Conservation (phyloP, 768 basidiomycete species). For the Vararia minispora region DNA sequence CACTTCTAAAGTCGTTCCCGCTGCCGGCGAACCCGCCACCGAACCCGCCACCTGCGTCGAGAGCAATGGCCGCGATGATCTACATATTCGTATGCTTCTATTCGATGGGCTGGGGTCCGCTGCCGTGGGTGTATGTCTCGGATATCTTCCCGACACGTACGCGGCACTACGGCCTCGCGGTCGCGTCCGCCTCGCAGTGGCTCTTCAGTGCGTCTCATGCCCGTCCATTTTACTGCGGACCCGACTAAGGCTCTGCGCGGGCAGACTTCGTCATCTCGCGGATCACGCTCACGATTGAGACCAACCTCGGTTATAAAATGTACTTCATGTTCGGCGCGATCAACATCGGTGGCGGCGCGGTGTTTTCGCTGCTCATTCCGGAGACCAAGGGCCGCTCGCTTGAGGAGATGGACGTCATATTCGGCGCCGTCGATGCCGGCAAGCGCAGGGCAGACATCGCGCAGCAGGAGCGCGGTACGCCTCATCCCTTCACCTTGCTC, state of each 20-base stretch:
- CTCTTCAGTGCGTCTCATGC: slow-evolving; percentile 54
- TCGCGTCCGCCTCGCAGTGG: slow-evolving; percentile 75
- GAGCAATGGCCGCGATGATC: slow-evolving; percentile 79
- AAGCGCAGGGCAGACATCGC: slow-evolving; percentile 42
- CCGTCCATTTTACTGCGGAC: too few species aligned
- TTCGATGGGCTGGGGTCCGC: slow-evolving; percentile 79
- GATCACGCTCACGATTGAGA: slow-evolving; percentile 53
- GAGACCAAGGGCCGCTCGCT: slow-evolving; percentile 32
- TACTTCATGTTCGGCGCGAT: slow-evolving; percentile 71
- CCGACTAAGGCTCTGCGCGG: neutral
- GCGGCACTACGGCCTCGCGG: slow-evolving; percentile 66
- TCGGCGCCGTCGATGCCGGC: slow-evolving; percentile 46
- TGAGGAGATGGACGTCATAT: slow-evolving; percentile 47
- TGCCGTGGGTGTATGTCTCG: slow-evolving; percentile 49
- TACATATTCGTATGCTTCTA: slow-evolving; percentile 87
- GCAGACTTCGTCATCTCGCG: slow-evolving; percentile 65
- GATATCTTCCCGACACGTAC: slow-evolving; percentile 86
- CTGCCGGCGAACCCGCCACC: slow-evolving; percentile 26
- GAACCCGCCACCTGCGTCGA: slow-evolving; percentile 35
- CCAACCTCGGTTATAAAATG: slow-evolving; percentile 57
- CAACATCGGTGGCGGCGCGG: slow-evolving; percentile 59
- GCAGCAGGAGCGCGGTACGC: slow-evolving; percentile 28
- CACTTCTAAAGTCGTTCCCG: slow-evolving; percentile 72
- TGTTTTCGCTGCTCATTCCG: slow-evolving; percentile 45
- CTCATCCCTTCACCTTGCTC: too few species aligned